Evolutionary conservation across 2,329 filamentous ascomycete genomes (phyloP), one percentile per base, ranked within the genome.

Genomic region (Trichophaea hybrida): DNA sequence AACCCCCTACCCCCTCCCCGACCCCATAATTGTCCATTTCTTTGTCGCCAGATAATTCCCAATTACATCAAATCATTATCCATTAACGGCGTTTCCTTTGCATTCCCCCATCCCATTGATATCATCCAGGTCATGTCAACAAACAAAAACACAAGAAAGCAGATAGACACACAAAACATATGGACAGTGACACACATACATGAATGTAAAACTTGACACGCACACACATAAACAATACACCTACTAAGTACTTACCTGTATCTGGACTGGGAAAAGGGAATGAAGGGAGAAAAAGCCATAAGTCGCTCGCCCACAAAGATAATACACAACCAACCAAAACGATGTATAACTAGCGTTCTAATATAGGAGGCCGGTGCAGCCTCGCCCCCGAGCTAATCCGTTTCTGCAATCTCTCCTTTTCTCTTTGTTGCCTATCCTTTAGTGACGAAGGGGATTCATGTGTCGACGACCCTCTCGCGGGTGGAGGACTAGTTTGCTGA

Each of bases 341-440:
- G n/a, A 12, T 33, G 32, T 13, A 8, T 32, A 31, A 53, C 37
- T 32, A 55, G 34, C 53, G 35, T 5, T 55, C 53, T 13, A 55
- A 7, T 6, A 32, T 33, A 4, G 57, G 38, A 31, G 56, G 58
- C 44, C 64, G 50, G 56, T 63, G 58, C 69, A 91, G 77, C 66
- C 85, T 78, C 52, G 86, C 86, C 51, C 86, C 86, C 32, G 84
- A 86, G 70, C 86, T 89, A 63, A 87, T 82, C 62, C 86, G 78
- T 75, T 93, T 93, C 71, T 88, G 72, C 62, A 33, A 13, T 34
- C 82, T 81, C 68, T 89, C 84, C 69, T 78, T 81, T 67, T 88
- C 84, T 44, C 77, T 77, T 60, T 79, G 76, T 56, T 79, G 70
- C 65, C 74, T 76, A 17, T 37, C 35, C 55, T 82, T 79, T 56